Evolutionary conservation across 169 alveolate genomes (phyloP).

Genomic region (Theileria parva): DNA sequence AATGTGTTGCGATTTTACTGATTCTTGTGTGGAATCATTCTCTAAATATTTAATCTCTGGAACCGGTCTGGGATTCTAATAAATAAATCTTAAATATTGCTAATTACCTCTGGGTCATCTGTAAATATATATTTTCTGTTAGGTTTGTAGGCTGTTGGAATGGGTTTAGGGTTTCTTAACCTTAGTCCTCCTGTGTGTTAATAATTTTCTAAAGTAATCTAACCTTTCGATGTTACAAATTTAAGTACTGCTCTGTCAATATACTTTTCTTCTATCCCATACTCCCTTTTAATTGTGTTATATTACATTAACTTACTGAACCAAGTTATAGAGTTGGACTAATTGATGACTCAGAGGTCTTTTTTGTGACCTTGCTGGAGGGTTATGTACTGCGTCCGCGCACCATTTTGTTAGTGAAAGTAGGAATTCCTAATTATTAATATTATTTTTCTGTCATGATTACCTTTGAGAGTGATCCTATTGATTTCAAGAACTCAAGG

Average conservation of each 20-base stretch:
- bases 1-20: constrained; percentile 40
- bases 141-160: constrained; percentile 64
- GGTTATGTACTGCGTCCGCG: constrained; percentile 72
- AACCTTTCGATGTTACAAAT: constrained; percentile 67
- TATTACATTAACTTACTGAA: constrained; percentile 29
- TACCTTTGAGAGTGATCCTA: constrained; percentile 42
- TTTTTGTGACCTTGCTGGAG: constrained; percentile 74
- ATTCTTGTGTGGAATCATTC: constrained; percentile 1
- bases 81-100: background rate
- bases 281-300: constrained; percentile 28
- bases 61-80: constrained; percentile 46
- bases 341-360: constrained; percentile 73
- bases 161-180: constrained; percentile 56
- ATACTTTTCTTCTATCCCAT: constrained; percentile 49
- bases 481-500: constrained; percentile 49
- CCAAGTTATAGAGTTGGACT: constrained; percentile 66
- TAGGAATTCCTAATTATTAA: constrained; percentile 49
- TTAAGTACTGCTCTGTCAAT: constrained; percentile 61
- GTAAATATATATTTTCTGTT: constrained; percentile 49
- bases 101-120: constrained; percentile 50
- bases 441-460: constrained; percentile 11
- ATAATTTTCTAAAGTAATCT: background rate
- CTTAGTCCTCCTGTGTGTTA: constrained; percentile 51
- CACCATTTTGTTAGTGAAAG: constrained; percentile 77
- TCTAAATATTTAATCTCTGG: constrained; percentile 26